Percentiles rank a stretch among this genome's conserved stretches.
phyloP scores from a whole-genome alignment of 208 protist species.

The Trypanosoma melophagium region DNA sequence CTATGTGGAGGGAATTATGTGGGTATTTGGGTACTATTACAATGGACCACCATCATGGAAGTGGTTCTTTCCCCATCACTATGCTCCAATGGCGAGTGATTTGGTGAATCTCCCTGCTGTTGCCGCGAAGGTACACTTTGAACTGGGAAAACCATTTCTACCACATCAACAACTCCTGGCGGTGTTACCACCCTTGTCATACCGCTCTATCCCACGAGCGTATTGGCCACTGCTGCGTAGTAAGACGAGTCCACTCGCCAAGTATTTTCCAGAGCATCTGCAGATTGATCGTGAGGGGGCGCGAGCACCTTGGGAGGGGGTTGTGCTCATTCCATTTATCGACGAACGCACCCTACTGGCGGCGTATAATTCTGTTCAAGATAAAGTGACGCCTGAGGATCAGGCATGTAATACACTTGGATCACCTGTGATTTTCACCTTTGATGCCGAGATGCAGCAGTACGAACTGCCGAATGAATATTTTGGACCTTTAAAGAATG shows the following conservation, averaged over 20 bases:
- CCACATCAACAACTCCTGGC: constrained; percentile 97
- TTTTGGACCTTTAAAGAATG: constrained; percentile 58
- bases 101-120: constrained; percentile 76
- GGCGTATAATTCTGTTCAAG: constrained; percentile 78
- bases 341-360: constrained; percentile 73
- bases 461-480: constrained; percentile 54
- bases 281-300: constrained; percentile 88
- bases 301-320: constrained; percentile 87
- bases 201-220: constrained; percentile 82
- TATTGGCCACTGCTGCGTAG: constrained; percentile 85
- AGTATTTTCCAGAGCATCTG: constrained; percentile 83
- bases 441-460: constrained; percentile 56
- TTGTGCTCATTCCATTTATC: constrained; percentile 92
- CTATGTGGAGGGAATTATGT: constrained; percentile 88
- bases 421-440: constrained; percentile 57
- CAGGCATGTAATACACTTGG: constrained; percentile 65
- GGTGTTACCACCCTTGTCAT: constrained; percentile 96
- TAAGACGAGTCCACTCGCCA: constrained; percentile 67
- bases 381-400: constrained; percentile 66
- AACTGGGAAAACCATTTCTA: constrained; percentile 77
- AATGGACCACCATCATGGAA: constrained; percentile 87
- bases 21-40: constrained; percentile 91
- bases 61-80: constrained; percentile 94
- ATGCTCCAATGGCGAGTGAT: constrained; percentile 91
- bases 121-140: constrained; percentile 56